phyloP scores from a whole-genome alignment of 495 filamentous ascomycete genomes.

The Parmelia sp. region DNA sequence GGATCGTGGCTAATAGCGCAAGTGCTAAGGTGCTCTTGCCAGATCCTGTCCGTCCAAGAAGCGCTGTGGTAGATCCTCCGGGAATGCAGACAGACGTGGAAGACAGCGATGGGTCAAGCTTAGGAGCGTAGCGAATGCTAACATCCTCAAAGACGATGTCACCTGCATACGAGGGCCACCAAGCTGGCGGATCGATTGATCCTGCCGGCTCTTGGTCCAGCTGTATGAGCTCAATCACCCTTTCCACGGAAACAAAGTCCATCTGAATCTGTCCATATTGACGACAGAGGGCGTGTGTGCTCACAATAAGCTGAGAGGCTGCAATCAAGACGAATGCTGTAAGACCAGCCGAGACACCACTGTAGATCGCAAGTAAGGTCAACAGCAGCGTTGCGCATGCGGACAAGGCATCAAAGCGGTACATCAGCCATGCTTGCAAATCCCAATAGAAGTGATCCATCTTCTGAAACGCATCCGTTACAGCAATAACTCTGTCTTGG shows the following conservation, averaged over 20 bases:
- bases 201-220: conserved; percentile 67
- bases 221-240: conserved; percentile 68
- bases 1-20: conserved; percentile 49
- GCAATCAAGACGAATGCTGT: conserved; percentile 69
- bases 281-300: conserved; percentile 66
- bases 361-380: conserved; percentile 63
- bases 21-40: conserved; percentile 64
- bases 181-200: conserved; percentile 57
- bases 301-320: conserved; percentile 54
- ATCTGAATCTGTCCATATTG: conserved; percentile 78
- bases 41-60: conserved; percentile 57
- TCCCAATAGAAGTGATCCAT: conserved; percentile 92
- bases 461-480: conserved; percentile 77
- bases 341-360: conserved; percentile 60
- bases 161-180: conserved; percentile 64
- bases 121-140: conserved; percentile 69
- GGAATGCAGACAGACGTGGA: conserved; percentile 62
- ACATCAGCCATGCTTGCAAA: conserved; percentile 73
- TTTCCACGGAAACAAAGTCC: conserved; percentile 83
- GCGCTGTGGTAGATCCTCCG: conserved; percentile 61
- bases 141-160: conserved; percentile 71
- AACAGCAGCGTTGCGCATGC: conserved; percentile 64
- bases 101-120: conserved; percentile 61
- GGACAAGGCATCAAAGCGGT: conserved; percentile 67
- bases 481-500: conserved; percentile 64